Base-by-base conservation (phyloP, 2,329 filamentous ascomycete genomes). In the Colletotrichum sansevieriae region DNA sequence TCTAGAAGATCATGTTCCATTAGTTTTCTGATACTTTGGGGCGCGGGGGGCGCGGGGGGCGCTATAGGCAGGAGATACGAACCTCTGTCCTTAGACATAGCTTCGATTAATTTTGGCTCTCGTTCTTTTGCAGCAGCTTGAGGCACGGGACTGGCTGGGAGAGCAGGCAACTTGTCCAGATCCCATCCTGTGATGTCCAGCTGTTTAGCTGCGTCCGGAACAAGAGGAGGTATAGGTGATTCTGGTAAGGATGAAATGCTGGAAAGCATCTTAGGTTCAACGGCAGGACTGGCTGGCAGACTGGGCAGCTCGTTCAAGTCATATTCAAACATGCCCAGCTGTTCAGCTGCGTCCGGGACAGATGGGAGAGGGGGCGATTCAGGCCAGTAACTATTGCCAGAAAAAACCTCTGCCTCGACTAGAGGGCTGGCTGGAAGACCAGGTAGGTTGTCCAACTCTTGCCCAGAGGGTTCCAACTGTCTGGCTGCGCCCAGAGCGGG, bases 11-110 rank as follows among this genome's bases (percentile, higher is more conserved):
- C 65, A 29, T 73, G 70, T 20, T 71, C 70, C 18, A 73, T 74
- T 63, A 73, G 63, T n/a, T 72, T 75, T 63, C 74, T 76, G 20
- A 22, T 22, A 22, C 22, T 22, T 22, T 4, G 22, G 22, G 22
- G 22, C 22, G 22, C 3, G 22, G 22, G 22, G 22, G 22, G 77
- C 13, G 78, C 75, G 2, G 29, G 75, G 2, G 83, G 79, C 25
- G 79, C 80, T 13, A 80, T 79, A 57, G 79, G 74, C 35, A 81
- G 77, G 15, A 83, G 72, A 71, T 82, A 81, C 12, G 80, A 82
- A 72, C 79, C 84, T 71, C 79, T 76, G 68, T 82, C 78, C 71
- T 82, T 83, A 7, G 79, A 81, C 67, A 78, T 80, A 15, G 81
- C 66, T 43, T 84, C 81, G 15, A 82, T 71, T 5, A 79, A 76